phyloP scores from a whole-genome alignment of 1,139 yeast species.

The Nematodospora anomalae region DNA sequence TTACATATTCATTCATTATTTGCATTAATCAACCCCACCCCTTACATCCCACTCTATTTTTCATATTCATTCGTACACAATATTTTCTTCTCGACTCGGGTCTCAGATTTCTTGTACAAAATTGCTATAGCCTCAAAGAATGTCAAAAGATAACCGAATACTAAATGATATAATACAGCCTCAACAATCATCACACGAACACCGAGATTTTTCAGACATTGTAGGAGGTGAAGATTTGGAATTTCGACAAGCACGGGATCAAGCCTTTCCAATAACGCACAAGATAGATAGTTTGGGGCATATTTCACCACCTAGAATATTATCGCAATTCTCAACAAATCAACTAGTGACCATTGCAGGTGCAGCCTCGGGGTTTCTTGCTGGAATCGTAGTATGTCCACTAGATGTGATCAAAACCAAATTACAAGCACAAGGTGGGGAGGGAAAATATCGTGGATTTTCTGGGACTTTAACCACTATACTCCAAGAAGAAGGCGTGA shows the following conservation, averaged over 20 bases:
- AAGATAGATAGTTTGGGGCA: slow-evolving; percentile 23
- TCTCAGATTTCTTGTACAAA: neutral
- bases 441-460: slow-evolving; percentile 52
- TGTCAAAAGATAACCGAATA: slow-evolving; percentile 6
- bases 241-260: slow-evolving; percentile 26
- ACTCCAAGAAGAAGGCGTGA: slow-evolving; percentile 70
- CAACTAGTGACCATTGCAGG: slow-evolving; percentile 46
- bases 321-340: slow-evolving; percentile 27
- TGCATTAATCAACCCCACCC: too few relatives aligned
- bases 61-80: too few relatives aligned
- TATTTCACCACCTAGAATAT: slow-evolving; percentile 23
- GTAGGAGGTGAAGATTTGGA: slow-evolving; percentile 44
- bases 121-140: too few relatives aligned
- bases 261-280: slow-evolving; percentile 24
- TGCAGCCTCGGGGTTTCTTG: slow-evolving; percentile 47
- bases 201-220: slow-evolving; percentile 36
- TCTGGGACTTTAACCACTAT: slow-evolving; percentile 63
- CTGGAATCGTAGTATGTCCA: slow-evolving; percentile 50
- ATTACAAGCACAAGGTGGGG: slow-evolving; percentile 43
- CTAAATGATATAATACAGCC: slow-evolving; percentile 4
- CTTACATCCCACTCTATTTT: too few relatives aligned
- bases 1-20: too few relatives aligned
- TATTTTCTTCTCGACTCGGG: too few relatives aligned
- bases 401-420: slow-evolving; percentile 49
- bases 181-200: slow-evolving; percentile 1